Percentiles rank a stretch among this genome's conserved stretches.
Evolutionary conservation across 495 filamentous ascomycete genomes (phyloP).

Genomic region (Clavariopsis aquatica): DNA sequence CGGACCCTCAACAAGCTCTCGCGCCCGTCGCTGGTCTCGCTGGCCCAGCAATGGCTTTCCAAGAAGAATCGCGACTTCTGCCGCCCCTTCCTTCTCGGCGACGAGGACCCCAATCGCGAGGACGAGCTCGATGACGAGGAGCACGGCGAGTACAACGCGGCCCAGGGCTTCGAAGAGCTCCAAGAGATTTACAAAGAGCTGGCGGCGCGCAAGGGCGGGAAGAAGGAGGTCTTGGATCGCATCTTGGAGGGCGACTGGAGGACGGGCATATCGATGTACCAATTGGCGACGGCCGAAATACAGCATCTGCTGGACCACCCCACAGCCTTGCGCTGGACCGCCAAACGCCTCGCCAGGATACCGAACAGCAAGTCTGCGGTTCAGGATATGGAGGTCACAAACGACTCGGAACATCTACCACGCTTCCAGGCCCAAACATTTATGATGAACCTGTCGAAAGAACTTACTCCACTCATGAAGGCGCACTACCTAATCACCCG

Average conservation of each 20-base stretch:
- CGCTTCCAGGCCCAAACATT: conserved; percentile 77
- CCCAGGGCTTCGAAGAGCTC: conserved; percentile 61
- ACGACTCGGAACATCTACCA: conserved; percentile 57
- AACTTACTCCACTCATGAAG: conserved; percentile 72
- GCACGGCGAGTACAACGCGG: conserved; percentile 60
- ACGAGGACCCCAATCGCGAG: conserved; percentile 49
- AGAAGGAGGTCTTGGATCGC: conserved; percentile 72
- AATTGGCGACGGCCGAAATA: conserved; percentile 78
- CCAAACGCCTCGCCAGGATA: conserved; percentile 59
- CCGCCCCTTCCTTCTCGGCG: conserved; percentile 52
- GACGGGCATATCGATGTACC: conserved; percentile 71
- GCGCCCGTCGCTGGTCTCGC: conserved; percentile 65
- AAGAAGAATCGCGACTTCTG: conserved; percentile 60
- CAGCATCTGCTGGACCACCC: conserved; percentile 79
- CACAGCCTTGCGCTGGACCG: conserved; percentile 70
- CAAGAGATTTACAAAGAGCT: conserved; percentile 62
- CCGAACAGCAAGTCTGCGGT: conserved; percentile 22
- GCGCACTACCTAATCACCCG: conserved; percentile 76
- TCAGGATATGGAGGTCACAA: conserved; percentile 44
- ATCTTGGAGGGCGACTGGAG: conserved; percentile 83
- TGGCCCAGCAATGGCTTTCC: conserved; percentile 74
- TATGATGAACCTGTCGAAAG: conserved; percentile 67
- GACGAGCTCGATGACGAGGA: conserved; percentile 46
- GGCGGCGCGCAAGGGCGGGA: conserved; percentile 62
- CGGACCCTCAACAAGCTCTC: conserved; percentile 69